A percentile compares a stretch with the other conserved stretches of the same genome.
phyloP scores from a whole-genome alignment of 768 basidiomycete genomes.

The Pleurotus eryngii region DNA sequence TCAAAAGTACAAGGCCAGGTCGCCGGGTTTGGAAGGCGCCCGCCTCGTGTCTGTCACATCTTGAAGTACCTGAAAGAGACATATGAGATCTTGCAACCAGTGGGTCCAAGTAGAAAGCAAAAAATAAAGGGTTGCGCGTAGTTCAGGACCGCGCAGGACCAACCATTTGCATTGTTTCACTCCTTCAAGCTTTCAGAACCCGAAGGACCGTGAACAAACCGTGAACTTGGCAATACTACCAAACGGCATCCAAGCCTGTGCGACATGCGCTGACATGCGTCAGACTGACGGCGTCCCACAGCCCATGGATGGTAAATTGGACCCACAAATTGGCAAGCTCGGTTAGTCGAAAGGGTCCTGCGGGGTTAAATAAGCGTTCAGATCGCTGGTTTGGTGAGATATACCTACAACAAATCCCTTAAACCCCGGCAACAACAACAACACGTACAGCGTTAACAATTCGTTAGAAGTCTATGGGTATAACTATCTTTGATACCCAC shows the following conservation, averaged over 20 bases:
- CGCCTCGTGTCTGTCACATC: background rate
- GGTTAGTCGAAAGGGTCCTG: too few species aligned
- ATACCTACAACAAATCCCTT: too few species aligned
- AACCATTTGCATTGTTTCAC: too few species aligned
- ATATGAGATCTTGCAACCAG: background rate
- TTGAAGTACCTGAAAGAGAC: background rate
- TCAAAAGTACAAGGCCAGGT: conserved; percentile 5
- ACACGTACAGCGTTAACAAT: background rate
- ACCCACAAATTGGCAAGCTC: background rate
- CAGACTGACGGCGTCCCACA: background rate
- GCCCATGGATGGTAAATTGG: background rate
- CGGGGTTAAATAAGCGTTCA: too few species aligned
- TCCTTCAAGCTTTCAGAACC: too few species aligned
- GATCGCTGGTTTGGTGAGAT: too few species aligned
- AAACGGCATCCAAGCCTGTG: too few species aligned
- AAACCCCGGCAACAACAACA: too few species aligned
- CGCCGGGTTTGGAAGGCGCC: background rate
- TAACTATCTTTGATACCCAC: conserved; percentile 1
- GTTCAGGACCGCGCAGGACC: background rate
- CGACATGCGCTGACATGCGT: too few species aligned
- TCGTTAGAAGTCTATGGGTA: background rate
- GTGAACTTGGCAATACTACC: too few species aligned
- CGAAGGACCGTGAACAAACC: too few species aligned
- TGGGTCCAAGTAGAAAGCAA: conserved; percentile 5
- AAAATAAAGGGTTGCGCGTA: background rate